A percentile compares a stretch with the other conserved stretches of the same genome.
These are phyloP conservation scores for Rubus parviflorus DNA, from an alignment of 306 rosid genomes.

Conservation along the genomic window DNA sequence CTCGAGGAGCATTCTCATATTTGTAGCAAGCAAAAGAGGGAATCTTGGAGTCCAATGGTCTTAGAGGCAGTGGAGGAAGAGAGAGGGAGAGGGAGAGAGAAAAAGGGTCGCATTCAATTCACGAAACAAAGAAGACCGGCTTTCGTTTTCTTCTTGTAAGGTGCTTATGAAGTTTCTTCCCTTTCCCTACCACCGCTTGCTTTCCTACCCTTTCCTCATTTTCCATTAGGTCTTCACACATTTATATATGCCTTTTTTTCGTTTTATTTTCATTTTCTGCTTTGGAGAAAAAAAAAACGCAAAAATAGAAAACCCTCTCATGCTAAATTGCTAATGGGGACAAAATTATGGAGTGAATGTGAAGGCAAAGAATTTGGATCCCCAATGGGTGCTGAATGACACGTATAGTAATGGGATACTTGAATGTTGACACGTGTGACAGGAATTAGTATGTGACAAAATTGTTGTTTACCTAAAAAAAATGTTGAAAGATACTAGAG, in stretches of 20 bases:
- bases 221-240: background rate
- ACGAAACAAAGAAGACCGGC: conserved; percentile 43
- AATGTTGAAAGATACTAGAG: background rate
- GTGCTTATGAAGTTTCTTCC: conserved; percentile 50
- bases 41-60: conserved; percentile 13
- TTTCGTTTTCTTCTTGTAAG: conserved; percentile 56
- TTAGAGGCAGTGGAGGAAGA: background rate
- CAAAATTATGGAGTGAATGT: conserved; percentile 1
- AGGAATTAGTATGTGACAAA: background rate
- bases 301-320: background rate
- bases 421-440: background rate
- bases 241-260: background rate
- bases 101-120: conserved; percentile 49
- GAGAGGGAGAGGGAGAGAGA: conserved; percentile 5
- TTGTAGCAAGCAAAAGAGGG: conserved; percentile 40
- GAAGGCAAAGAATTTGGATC: background rate
- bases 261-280: background rate
- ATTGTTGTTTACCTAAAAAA: background rate
- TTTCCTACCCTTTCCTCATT: background rate
- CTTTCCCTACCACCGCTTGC: conserved; percentile 4
- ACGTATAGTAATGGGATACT: background rate
- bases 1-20: conserved; percentile 45
- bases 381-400: background rate
- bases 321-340: background rate
- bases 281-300: background rate